Conservation (phyloP, 2,329 filamentous ascomycete species). For the Neopestalotiopsis sp. region DNA sequence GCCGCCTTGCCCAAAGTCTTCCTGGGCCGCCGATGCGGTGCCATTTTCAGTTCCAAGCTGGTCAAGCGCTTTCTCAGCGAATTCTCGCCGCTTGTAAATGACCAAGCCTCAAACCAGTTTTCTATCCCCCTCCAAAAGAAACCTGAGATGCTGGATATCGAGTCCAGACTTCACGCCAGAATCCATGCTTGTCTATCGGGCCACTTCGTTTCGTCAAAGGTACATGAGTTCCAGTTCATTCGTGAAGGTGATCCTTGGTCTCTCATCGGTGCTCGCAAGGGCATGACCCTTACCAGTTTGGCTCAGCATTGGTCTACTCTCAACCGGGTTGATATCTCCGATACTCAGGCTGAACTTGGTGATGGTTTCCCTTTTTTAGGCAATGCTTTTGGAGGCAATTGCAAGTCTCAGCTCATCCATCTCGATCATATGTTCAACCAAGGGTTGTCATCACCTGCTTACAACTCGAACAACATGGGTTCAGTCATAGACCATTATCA, state of each 20-base stretch:
- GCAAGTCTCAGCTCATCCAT: constrained; percentile 31
- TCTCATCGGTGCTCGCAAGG: constrained; percentile 28
- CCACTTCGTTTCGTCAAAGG: constrained; percentile 20
- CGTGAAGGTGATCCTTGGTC: constrained; percentile 30
- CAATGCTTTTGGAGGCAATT: constrained; percentile 34
- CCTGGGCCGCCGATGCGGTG: constrained; percentile 34
- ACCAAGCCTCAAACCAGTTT: constrained; percentile 11
- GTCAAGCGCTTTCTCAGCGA: constrained; percentile 23
- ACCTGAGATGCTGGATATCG: constrained; percentile 20
- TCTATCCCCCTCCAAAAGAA: not conserved
- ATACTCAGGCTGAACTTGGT: not conserved
- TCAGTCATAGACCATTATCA: constrained; percentile 19
- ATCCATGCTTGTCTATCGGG: constrained; percentile 27
- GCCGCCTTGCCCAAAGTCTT: constrained; percentile 24
- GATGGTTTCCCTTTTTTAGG: constrained; percentile 28
- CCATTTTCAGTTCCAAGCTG: constrained; percentile 28
- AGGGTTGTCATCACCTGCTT: constrained; percentile 31
- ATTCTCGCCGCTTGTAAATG: constrained; percentile 27
- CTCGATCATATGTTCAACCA: constrained; percentile 33
- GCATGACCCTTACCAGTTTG: constrained; percentile 24
- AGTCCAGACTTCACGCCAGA: constrained; percentile 24
- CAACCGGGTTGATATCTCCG: not conserved
- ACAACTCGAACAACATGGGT: constrained; percentile 28
- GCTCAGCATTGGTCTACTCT: constrained; percentile 28
- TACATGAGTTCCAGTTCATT: constrained; percentile 34